Base-by-base conservation (phyloP, 257 asterid species). In the Paraleonurus japonicus region DNA sequence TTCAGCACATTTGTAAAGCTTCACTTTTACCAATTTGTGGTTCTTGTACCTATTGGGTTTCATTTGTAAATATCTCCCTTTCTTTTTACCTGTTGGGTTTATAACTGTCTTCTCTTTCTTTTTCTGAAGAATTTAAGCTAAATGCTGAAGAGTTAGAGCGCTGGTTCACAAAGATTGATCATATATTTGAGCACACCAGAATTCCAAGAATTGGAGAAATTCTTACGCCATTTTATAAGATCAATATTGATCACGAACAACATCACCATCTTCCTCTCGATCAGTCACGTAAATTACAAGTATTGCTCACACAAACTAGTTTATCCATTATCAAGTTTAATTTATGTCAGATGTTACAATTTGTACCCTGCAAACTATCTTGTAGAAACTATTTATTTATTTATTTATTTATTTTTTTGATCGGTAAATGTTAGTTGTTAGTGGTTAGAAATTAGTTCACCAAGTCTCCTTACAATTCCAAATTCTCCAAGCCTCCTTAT, bases 111-210 rank as follows among this genome's bases (percentile, higher is more conserved):
- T 22, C 68, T 33, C 19, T 75, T 22, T 57, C 57, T 75, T 69
- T 76, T 60, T 76, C 63, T 78, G 58, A 82, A 95, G 99, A 84
- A 59, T 92, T 95, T 80, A 85, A 84, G 88, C 86, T 95, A 64
- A 84, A 74, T 63, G 83, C 93, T 37, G 95, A 89, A 68, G 99
- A 95, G 82, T 64, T 95, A 48, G 96, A 92, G 83, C 98, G 90
- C 68, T 95, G 99, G 99, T 95, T 95, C 90, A 85, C 96, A 67
- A 95, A 91, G 76, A 89, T 95, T 70, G 99, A 95, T 87, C 99
- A 95, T 81, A 82, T 91, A 75, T 92, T 95, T 76, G 96, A 91
- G 74, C 98, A 95, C 82, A 83, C 98, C 9, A 92, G 99, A 85
- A 85, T 88, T 77, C 98, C 99, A 12, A 84, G 71, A 78, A 84